phyloP scores from a whole-genome alignment of 2,329 filamentous ascomycete genomes.

The Clathrospora elynae region DNA sequence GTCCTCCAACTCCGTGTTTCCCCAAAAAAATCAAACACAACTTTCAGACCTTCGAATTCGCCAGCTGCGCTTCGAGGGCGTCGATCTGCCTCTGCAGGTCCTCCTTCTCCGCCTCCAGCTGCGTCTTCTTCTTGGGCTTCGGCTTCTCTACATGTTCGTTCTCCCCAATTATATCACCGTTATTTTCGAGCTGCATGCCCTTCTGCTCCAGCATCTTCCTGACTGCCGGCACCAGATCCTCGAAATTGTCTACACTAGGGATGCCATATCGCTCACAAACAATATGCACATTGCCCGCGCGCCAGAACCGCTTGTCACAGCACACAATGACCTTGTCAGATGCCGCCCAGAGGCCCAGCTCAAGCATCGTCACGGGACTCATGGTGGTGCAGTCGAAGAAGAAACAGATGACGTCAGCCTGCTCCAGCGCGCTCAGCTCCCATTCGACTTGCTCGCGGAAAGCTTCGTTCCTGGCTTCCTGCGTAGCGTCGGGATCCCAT shows the following conservation, averaged over 20 bases:
- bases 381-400: slow-evolving; percentile 60
- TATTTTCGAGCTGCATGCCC: slow-evolving; percentile 30
- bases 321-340: slow-evolving; percentile 59
- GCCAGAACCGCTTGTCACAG: slow-evolving; percentile 59
- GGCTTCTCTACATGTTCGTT: slow-evolving; percentile 10
- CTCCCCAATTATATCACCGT: slow-evolving; percentile 15
- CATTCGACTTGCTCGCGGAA: slow-evolving; percentile 64
- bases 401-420: slow-evolving; percentile 60
- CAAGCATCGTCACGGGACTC: slow-evolving; percentile 64
- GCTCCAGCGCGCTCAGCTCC: slow-evolving; percentile 64
- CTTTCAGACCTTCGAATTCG: slow-evolving; percentile 1
- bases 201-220: slow-evolving; percentile 38
- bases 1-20: not conserved
- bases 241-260: slow-evolving; percentile 52
- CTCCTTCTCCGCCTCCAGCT: slow-evolving; percentile 9
- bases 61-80: slow-evolving; percentile 7
- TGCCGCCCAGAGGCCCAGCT: slow-evolving; percentile 61
- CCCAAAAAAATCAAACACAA: not conserved
- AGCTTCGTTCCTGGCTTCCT: slow-evolving; percentile 48
- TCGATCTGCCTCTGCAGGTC: slow-evolving; percentile 8
- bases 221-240: slow-evolving; percentile 49
- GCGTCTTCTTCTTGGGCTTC: slow-evolving; percentile 11
- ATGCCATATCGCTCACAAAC: slow-evolving; percentile 59
- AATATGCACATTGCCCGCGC: slow-evolving; percentile 65
- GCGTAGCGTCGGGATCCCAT: slow-evolving; percentile 62